Evolutionary conservation across 2,329 filamentous ascomycete genomes (phyloP).

Genomic region (Tolypocladium album): DNA sequence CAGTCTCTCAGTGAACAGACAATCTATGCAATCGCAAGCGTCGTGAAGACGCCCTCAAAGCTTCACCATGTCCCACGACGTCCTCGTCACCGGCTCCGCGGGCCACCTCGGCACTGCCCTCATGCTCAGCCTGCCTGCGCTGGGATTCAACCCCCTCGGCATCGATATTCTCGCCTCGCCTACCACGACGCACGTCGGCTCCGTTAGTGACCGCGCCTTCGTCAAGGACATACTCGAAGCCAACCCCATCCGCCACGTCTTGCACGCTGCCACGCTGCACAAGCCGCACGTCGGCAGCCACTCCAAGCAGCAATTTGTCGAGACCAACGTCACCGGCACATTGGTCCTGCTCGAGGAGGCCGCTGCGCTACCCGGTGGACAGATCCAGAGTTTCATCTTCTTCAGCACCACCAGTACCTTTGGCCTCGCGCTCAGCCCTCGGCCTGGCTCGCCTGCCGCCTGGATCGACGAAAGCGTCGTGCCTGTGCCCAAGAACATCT

Average conservation of each 20-base stretch:
- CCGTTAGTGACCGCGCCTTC: constrained; percentile 23
- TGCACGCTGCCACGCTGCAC: constrained; percentile 35
- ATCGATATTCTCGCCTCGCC: constrained; percentile 29
- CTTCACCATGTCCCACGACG: constrained; percentile 7
- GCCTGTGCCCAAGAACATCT: constrained; percentile 35
- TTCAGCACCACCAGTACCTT: constrained; percentile 36
- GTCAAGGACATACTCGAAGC: constrained; percentile 18
- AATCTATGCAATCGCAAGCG: background rate
- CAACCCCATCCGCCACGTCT: constrained; percentile 25
- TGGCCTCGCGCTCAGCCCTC: constrained; percentile 26
- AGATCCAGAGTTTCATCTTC: constrained; percentile 30
- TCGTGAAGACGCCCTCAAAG: background rate
- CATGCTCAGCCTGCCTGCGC: constrained; percentile 27
- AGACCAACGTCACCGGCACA: constrained; percentile 34
- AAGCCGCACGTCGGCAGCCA: constrained; percentile 36
- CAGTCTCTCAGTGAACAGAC: background rate
- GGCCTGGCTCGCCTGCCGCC: constrained; percentile 22
- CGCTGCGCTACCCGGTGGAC: constrained; percentile 6
- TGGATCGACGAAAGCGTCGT: constrained; percentile 32
- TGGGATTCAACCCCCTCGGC: constrained; percentile 29
- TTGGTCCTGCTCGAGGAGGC: constrained; percentile 29
- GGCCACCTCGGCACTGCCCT: constrained; percentile 35
- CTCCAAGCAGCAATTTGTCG: constrained; percentile 29
- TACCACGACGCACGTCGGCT: constrained; percentile 25
- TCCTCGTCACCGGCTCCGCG: constrained; percentile 35